A percentile compares a stretch with the other conserved stretches of the same genome.
phyloP scores from a whole-genome alignment of 2,329 filamentous ascomycete species.

The Pyrenochaeta sp. region DNA sequence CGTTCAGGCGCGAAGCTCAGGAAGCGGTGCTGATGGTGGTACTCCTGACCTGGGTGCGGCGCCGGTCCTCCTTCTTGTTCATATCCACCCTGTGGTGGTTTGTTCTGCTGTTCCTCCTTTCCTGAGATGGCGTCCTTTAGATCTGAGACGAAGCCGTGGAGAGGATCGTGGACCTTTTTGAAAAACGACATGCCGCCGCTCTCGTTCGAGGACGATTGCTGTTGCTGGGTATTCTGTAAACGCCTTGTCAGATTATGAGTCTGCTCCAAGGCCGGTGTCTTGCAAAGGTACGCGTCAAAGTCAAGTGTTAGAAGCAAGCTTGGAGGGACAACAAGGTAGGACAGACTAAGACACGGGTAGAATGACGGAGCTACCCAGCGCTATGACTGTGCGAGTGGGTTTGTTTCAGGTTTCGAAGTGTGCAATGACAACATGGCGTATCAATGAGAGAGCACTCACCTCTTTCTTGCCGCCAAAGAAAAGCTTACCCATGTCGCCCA shows the following conservation, averaged over 20 bases:
- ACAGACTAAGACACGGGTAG: slow-evolving; percentile 10
- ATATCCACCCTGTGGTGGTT: slow-evolving; percentile 46
- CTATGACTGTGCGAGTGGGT: slow-evolving; percentile 21
- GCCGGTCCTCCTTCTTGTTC: slow-evolving; percentile 25
- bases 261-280: not conserved
- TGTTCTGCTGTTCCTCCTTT: slow-evolving; percentile 54
- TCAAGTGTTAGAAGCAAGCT: slow-evolving; percentile 10
- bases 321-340: slow-evolving; percentile 1
- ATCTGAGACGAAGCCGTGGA: slow-evolving; percentile 61
- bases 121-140: slow-evolving; percentile 60
- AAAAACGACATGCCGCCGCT: slow-evolving; percentile 56
- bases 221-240: slow-evolving; percentile 33
- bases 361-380: slow-evolving; percentile 11
- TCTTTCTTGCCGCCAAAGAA: slow-evolving; percentile 47
- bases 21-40: slow-evolving; percentile 60
- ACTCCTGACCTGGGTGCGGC: slow-evolving; percentile 46
- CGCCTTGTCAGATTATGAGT: slow-evolving; percentile 8
- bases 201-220: slow-evolving; percentile 36
- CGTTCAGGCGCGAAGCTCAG: slow-evolving; percentile 76
- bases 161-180: slow-evolving; percentile 63
- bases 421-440: slow-evolving; percentile 30
- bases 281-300: not conserved
- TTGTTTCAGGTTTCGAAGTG: slow-evolving; percentile 19
- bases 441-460: slow-evolving; percentile 29
- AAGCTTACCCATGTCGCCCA: slow-evolving; percentile 62